Base-by-base conservation (phyloP, 2,329 filamentous ascomycete genomes). In the Xylariaceae sp. region DNA sequence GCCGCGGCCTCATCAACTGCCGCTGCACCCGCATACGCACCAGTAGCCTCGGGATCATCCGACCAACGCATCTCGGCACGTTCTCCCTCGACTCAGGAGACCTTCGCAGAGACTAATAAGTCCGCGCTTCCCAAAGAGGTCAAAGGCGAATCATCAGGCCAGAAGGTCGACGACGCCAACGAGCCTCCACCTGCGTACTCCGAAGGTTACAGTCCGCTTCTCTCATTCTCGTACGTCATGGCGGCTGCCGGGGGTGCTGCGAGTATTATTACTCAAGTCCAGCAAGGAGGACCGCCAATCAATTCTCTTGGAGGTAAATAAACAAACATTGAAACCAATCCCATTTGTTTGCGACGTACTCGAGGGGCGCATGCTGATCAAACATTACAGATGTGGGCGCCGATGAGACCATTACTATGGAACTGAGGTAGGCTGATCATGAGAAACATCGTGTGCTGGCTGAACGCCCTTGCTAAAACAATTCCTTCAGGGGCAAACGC, bases 211-310 rank as follows among this genome's bases (percentile, higher is more conserved):
- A 97, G 91, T 79, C 94, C 94, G 64, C 86, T 99, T 74, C 84
- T 89, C 62, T 90, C 91, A 59, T 99, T 99, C 73, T 88, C 89
- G 69, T 99, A 95, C 84, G 85, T 96, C 74, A 99, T 99, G 94
- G 92, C 94, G 77, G 90, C 92, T 74, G 92, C 93, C 77, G 93
- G 93, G 82, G 93, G 92, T 79, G 90, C 92, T 69, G 88, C 92
- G 80, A 97, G 94, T 84, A 96, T 99, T 74, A 96, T 99, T 78
- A 99, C 94, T 77, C 94, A 99, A 80, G 94, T 99, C 69, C 92
- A 96, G 74, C 94, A 99, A 77, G 89, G 89, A 66, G 92, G 89
- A 54, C 89, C 92, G 69, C 89, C 92, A 44, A 86, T 97, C 68
- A 96, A 94, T 75, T 89, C 90, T 57, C 81, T 97, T 62, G 91